A percentile compares a stretch with the other conserved stretches of the same genome.
These are phyloP conservation scores for Peronospora belbahrii DNA, from an alignment of 352 stramenopile genomes.

Conservation along the genomic window DNA sequence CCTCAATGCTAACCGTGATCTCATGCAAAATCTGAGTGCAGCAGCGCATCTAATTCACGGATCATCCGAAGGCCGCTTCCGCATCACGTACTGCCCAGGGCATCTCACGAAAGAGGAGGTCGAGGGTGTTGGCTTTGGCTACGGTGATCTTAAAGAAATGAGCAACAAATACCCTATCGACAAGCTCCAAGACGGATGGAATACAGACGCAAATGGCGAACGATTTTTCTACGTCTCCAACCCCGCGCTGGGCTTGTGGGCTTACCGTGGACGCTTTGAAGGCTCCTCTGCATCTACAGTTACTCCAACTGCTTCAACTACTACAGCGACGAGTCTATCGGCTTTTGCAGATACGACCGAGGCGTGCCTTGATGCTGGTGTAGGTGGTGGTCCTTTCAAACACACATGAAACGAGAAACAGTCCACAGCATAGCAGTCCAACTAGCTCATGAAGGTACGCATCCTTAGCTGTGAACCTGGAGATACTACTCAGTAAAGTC, in stretches of 20 bases:
- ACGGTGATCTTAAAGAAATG: slow-evolving; percentile 84
- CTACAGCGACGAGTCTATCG: slow-evolving; percentile 25
- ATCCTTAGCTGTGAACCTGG: background rate
- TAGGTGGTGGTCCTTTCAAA: slow-evolving; percentile 74
- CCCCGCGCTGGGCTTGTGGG: slow-evolving; percentile 94
- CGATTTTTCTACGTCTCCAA: slow-evolving; percentile 97
- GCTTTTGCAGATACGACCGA: slow-evolving; percentile 37
- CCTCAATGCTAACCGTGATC: slow-evolving; percentile 87
- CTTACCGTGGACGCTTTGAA: slow-evolving; percentile 79
- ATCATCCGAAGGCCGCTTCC: slow-evolving; percentile 95
- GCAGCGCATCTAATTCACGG: slow-evolving; percentile 96
- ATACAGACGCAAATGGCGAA: slow-evolving; percentile 73
- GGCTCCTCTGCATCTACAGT: slow-evolving; percentile 17
- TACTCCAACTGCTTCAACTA: slow-evolving; percentile 4
- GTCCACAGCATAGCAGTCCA: background rate
- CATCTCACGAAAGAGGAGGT: slow-evolving; percentile 90
- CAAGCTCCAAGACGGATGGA: slow-evolving; percentile 90
- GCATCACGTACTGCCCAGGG: slow-evolving; percentile 90
- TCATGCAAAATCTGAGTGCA: slow-evolving; percentile 93
- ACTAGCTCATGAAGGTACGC: background rate
- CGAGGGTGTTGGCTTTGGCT: slow-evolving; percentile 90
- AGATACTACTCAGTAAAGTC: slow-evolving; percentile 1
- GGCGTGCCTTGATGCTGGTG: slow-evolving; percentile 55
- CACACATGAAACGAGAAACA: slow-evolving; percentile 18
- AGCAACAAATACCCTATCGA: slow-evolving; percentile 73